Base-by-base conservation (phyloP, 139 green algal species). In the Zygnema circumcarinatum region DNA sequence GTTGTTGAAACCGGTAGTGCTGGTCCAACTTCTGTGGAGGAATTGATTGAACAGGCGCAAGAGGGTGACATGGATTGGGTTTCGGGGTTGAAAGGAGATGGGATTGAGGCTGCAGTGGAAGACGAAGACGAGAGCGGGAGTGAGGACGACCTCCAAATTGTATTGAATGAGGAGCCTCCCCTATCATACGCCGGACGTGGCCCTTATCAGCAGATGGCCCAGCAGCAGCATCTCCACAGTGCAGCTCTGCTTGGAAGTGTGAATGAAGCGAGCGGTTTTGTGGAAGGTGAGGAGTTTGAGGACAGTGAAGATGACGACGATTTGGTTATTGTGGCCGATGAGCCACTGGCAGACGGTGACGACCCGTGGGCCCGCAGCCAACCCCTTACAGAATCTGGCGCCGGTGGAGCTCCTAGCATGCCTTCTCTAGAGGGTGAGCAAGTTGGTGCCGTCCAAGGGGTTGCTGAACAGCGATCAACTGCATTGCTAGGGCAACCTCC, bases 311-410 rank as follows among this genome's bases (percentile, higher is more conserved):
- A 85, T 76, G 78, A 85, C 11, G 78, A 83, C 25, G 75, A 85
- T 33, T 67, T 85, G 40, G 41, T 85, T 35, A 85, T 85, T 35
- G 78, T 85, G 41, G 78, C 78, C 39, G 33, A 74, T 81, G 78
- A 85, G 38, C 74, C 74, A 16, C 29, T 81, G 74, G n/a, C 74
- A 81, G n/a, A n/a, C 35, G 74, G 42, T 29, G 74, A 53, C 32
- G 74, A 81, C 29, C 32, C 39, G 33, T 47, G 47, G 25, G 33
- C 42, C 2, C n/a, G 74, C 7, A 69, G 32, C 25, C 47, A 81
- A 32, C 39, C 39, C 1, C 39, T 22, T 52, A 62, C 31, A n/a
- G 25, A 42, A 33, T 32, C 39, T 32, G 74, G 74, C 33, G 74
- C 32, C 0, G 74, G n/a, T 32, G 74, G 74, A 69, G 33, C 39